Evolutionary conservation across 306 rosid species (phyloP).

Genomic region (Citrullus mucosospermus): DNA sequence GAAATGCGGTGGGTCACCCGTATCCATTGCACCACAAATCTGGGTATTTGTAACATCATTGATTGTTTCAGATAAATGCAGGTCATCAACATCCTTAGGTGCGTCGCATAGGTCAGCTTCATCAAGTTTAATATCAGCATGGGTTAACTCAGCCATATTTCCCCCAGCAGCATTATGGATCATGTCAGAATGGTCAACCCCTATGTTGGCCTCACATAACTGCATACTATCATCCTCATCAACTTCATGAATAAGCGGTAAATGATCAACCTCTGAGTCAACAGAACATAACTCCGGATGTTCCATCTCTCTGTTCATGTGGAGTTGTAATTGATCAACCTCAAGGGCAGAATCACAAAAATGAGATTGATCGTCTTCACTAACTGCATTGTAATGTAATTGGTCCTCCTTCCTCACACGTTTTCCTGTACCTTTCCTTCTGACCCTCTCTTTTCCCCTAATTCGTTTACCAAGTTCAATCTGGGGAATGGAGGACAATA

Average conservation of each 20-base stretch:
- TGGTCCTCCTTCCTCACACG: slow-evolving; percentile 69
- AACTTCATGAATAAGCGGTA: slow-evolving; percentile 38
- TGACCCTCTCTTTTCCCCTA: slow-evolving; percentile 90
- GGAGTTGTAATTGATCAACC: slow-evolving; percentile 42
- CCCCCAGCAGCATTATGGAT: slow-evolving; percentile 29
- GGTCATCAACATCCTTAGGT: slow-evolving; percentile 7
- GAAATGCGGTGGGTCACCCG: slow-evolving; percentile 17
- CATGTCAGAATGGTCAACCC: slow-evolving; percentile 44
- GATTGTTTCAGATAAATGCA: slow-evolving; percentile 18
- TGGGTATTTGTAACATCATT: slow-evolving; percentile 20
- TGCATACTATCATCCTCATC: slow-evolving; percentile 35
- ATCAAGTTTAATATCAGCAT: slow-evolving; percentile 21
- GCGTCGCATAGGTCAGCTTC: slow-evolving; percentile 10
- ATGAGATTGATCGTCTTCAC: slow-evolving; percentile 78
- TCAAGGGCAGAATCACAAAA: slow-evolving; percentile 45
- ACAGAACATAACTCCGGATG: slow-evolving; percentile 42
- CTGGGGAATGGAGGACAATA: slow-evolving; percentile 36
- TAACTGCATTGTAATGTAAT: slow-evolving; percentile 32
- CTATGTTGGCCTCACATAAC: slow-evolving; percentile 42
- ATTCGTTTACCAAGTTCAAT: slow-evolving; percentile 66
- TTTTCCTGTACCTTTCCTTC: slow-evolving; percentile 71
- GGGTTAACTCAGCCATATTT: slow-evolving; percentile 25
- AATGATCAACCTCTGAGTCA: slow-evolving; percentile 31
- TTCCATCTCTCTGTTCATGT: slow-evolving; percentile 37
- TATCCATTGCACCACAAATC: slow-evolving; percentile 15